These are phyloP conservation scores for Sporothrix luriei DNA, from an alignment of 2,329 filamentous ascomycete species.

Conservation along the genomic window DNA sequence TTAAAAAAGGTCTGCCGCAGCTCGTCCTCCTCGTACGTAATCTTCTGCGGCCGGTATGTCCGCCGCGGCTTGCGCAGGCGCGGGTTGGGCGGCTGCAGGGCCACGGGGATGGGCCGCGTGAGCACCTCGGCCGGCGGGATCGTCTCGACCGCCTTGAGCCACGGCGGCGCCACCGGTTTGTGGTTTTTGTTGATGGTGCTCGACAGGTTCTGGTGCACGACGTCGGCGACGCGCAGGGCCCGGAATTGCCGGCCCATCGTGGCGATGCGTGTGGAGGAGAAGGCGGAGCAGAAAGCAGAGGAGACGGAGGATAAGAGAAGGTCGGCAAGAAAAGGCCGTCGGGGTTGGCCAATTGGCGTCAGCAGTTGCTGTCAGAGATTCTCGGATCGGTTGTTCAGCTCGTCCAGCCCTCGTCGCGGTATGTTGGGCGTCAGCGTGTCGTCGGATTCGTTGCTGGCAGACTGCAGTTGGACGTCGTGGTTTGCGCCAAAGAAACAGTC, in stretches of 20 bases:
- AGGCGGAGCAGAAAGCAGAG: no score
- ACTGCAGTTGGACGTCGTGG: neutral
- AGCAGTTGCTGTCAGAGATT: neutral
- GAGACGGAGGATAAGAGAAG: no score
- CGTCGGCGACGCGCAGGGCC: constrained; percentile 51
- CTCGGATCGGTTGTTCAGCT: neutral
- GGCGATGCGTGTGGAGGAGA: neutral
- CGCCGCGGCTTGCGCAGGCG: constrained; percentile 67
- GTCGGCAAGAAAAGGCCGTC: neutral
- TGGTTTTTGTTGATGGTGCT: constrained; percentile 41
- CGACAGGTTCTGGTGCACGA: constrained; percentile 43
- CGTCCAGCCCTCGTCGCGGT: neutral
- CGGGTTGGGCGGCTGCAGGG: constrained; percentile 48
- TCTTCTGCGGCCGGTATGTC: constrained; percentile 76
- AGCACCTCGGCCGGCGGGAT: constrained; percentile 63
- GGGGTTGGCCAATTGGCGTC: constrained; percentile 6
- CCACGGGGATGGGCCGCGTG: constrained; percentile 55
- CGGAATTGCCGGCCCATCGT: constrained; percentile 44
- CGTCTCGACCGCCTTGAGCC: constrained; percentile 55
- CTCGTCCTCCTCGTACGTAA: constrained; percentile 80
- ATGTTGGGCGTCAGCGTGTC: neutral
- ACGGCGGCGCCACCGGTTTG: constrained; percentile 47
- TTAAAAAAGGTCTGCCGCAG: constrained; percentile 81
- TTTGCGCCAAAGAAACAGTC: neutral
- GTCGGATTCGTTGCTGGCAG: neutral